These are phyloP conservation scores for Brassica juncea DNA, from an alignment of 345 rosid species.

Conservation along the genomic window DNA sequence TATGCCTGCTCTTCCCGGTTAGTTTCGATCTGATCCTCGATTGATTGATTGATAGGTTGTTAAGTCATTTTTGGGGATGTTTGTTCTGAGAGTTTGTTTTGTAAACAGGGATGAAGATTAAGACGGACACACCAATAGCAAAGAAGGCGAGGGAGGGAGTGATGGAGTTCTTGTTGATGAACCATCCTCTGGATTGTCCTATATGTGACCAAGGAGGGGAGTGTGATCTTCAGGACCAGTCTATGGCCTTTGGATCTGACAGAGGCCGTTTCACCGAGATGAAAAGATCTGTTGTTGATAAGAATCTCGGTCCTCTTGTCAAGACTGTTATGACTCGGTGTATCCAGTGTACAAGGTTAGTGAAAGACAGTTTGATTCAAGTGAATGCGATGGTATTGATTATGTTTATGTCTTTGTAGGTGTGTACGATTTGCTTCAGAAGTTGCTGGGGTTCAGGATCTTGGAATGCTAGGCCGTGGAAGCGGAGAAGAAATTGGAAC, in stretches of 20 bases:
- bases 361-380: neutral
- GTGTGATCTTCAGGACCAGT: slow-evolving; percentile 99
- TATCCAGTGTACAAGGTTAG: slow-evolving; percentile 95
- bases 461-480: slow-evolving; percentile 98
- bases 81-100: neutral
- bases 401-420: slow-evolving; percentile 48
- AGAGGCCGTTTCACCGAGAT: slow-evolving; percentile 96
- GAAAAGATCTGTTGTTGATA: slow-evolving; percentile 97
- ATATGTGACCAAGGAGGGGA: slow-evolving; percentile 99
- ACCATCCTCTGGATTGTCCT: slow-evolving; percentile 97
- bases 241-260: slow-evolving; percentile 99
- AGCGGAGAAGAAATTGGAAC: slow-evolving; percentile 99
- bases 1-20: slow-evolving; percentile 99
- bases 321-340: slow-evolving; percentile 99
- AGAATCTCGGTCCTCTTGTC: slow-evolving; percentile 97
- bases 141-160: slow-evolving; percentile 99
- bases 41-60: neutral
- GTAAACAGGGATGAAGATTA: slow-evolving; percentile 90
- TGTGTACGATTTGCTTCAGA: slow-evolving; percentile 98
- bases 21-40: slow-evolving; percentile 8
- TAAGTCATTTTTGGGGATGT: neutral
- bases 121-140: slow-evolving; percentile 91
- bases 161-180: slow-evolving; percentile 97
- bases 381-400: slow-evolving; percentile 9
- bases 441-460: slow-evolving; percentile 98